Conservation (phyloP, 305 asterid genomes). For the Fraxinus sp. region DNA sequence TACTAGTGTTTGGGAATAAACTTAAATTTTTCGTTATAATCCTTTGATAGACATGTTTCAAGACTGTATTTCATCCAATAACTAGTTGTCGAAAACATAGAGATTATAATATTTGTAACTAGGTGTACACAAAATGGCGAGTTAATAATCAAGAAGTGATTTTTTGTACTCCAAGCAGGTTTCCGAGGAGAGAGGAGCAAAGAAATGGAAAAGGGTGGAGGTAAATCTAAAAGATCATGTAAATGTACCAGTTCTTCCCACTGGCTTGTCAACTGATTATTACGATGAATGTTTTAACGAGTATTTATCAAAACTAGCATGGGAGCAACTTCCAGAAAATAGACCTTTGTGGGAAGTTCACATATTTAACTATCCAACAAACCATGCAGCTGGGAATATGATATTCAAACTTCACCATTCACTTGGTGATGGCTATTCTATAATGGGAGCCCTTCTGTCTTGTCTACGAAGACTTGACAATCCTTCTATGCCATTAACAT, state of each 20-base stretch:
- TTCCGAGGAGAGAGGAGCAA: constrained; percentile 36
- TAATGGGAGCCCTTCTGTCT: constrained; percentile 76
- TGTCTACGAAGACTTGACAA: constrained; percentile 59
- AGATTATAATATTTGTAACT: too few relatives aligned
- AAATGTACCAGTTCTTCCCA: constrained; percentile 40
- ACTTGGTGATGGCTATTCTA: constrained; percentile 75
- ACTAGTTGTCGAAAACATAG: too few relatives aligned
- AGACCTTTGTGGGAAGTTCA: constrained; percentile 73
- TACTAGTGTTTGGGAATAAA: not conserved
- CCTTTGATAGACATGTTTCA: too few relatives aligned
- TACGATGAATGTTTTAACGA: constrained; percentile 57
- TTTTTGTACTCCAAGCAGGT: constrained; percentile 29
- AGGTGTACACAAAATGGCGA: too few relatives aligned
- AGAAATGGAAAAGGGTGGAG: constrained; percentile 60
- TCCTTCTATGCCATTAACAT: constrained; percentile 58
- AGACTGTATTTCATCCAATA: too few relatives aligned
- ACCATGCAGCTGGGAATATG: constrained; percentile 40
- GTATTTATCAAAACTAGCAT: constrained; percentile 44
- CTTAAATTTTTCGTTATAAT: too few relatives aligned
- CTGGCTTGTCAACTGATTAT: constrained; percentile 35
- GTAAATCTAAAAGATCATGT: constrained; percentile 53
- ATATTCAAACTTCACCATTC: constrained; percentile 74
- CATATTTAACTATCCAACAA: constrained; percentile 62
- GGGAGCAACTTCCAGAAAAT: constrained; percentile 39
- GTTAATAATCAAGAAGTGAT: too few relatives aligned